Evolutionary conservation across 169 alveolate genomes (phyloP).

Genomic region (Cryptosporidium meleagridis): DNA sequence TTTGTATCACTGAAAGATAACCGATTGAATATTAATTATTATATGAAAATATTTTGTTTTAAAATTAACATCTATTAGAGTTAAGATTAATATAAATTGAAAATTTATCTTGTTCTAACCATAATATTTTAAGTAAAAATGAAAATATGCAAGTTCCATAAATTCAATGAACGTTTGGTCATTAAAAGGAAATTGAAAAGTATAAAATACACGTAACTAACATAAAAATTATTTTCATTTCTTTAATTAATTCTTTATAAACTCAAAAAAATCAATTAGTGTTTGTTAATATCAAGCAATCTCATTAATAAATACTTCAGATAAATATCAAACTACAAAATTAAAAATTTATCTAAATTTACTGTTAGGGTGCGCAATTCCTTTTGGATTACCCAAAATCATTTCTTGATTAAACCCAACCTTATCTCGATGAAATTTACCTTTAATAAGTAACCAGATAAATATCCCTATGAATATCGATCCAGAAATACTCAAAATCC

Average conservation of each 20-base stretch:
- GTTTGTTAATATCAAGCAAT: too few species aligned
- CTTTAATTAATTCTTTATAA: too few species aligned
- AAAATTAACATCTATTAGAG: too few species aligned
- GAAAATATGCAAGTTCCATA: too few species aligned
- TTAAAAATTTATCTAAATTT: neutral
- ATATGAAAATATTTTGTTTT: neutral
- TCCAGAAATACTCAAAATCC: constrained; percentile 4
- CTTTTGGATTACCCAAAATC: constrained; percentile 33
- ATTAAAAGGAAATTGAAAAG: neutral
- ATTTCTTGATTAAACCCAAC: constrained; percentile 6
- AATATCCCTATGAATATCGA: constrained; percentile 38
- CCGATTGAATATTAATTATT: neutral
- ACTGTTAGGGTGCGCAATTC: constrained; percentile 4
- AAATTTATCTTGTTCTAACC: too few species aligned
- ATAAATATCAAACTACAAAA: neutral
- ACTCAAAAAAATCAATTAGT: too few species aligned
- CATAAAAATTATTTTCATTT: too few species aligned
- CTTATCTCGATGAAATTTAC: neutral
- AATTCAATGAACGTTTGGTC: too few species aligned
- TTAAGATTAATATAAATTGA: too few species aligned
- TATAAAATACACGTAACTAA: too few species aligned
- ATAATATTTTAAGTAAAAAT: too few species aligned
- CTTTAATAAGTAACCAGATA: constrained; percentile 18
- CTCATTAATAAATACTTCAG: neutral
- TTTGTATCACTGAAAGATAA: too few species aligned